Conservation (phyloP, 345 rosid species). For the Eutrema heterophyllum region DNA sequence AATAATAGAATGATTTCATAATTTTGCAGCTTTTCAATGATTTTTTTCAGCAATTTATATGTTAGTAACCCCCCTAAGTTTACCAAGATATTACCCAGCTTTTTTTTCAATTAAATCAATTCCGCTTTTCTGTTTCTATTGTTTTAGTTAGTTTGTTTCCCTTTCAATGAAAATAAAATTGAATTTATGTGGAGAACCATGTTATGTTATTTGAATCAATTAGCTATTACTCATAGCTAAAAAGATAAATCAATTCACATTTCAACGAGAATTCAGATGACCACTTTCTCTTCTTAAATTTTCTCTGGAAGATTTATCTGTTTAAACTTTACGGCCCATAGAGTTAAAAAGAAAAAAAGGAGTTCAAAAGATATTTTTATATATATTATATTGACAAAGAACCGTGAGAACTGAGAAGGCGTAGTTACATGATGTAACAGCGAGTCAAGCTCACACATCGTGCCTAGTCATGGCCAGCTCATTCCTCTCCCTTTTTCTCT, state of each 20-base stretch:
- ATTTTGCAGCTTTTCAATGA: not conserved
- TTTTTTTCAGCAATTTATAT: too few species aligned
- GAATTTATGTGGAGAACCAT: not conserved
- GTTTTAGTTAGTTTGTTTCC: not conserved
- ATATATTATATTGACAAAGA: too few species aligned
- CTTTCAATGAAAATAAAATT: not conserved
- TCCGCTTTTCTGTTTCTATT: not conserved
- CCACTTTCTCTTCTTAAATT: not conserved
- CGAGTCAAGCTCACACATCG: constrained; percentile 7
- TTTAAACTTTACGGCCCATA: not conserved
- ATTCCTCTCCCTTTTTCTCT: not conserved
- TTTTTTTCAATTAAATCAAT: too few species aligned
- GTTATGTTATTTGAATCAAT: not conserved
- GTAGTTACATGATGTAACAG: constrained; percentile 9
- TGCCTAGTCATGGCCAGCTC: constrained; percentile 19
- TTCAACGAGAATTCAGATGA: not conserved
- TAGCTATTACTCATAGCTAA: not conserved
- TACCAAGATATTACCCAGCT: not conserved
- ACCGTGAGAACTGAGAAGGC: constrained; percentile 14
- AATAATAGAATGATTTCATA: not conserved
- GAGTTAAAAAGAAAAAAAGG: too few species aligned
- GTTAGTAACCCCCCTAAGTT: too few species aligned
- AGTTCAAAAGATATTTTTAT: too few species aligned
- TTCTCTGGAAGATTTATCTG: not conserved
- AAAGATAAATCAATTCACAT: not conserved